Conservation (phyloP, 1,139 yeast species). For the Saccharomyces hybrid region DNA sequence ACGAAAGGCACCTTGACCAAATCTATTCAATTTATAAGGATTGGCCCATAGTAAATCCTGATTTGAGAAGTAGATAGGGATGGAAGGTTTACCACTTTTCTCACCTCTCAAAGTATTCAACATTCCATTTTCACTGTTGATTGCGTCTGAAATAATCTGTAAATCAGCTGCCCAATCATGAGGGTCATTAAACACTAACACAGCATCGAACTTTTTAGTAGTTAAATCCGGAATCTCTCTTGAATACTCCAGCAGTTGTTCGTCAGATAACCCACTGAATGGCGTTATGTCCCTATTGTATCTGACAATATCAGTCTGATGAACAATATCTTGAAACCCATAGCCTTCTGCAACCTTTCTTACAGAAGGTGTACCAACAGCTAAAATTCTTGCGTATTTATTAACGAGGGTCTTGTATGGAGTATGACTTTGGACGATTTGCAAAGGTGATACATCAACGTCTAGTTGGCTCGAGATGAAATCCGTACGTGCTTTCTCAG, state of each 20-base stretch:
- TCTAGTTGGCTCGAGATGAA: slow-evolving; percentile 47
- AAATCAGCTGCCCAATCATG: slow-evolving; percentile 83
- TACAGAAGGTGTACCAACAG: slow-evolving; percentile 78
- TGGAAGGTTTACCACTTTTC: slow-evolving; percentile 41
- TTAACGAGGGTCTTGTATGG: slow-evolving; percentile 64
- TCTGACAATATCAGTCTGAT: slow-evolving; percentile 65
- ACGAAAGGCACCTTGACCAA: slow-evolving; percentile 90
- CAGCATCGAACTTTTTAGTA: slow-evolving; percentile 57
- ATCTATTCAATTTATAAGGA: slow-evolving; percentile 68
- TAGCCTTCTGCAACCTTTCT: slow-evolving; percentile 66
- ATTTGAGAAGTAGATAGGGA: slow-evolving; percentile 81
- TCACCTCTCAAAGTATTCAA: slow-evolving; percentile 52
- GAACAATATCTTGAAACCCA: slow-evolving; percentile 74
- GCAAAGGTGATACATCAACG: slow-evolving; percentile 48
- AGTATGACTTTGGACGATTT: slow-evolving; percentile 84
- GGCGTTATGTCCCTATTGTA: slow-evolving; percentile 40
- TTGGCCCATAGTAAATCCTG: slow-evolving; percentile 90
- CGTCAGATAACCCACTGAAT: slow-evolving; percentile 67
- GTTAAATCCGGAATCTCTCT: slow-evolving; percentile 27
- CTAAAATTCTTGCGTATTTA: slow-evolving; percentile 55
- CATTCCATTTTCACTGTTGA: slow-evolving; percentile 56
- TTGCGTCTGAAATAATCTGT: slow-evolving; percentile 67
- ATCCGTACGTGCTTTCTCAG: slow-evolving; percentile 55
- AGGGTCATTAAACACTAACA: slow-evolving; percentile 85
- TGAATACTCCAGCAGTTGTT: slow-evolving; percentile 45